Evolutionary conservation across 257 asterid genomes (phyloP), one percentile per base, ranked within the genome.

Genomic region (Primulina eburnea): DNA sequence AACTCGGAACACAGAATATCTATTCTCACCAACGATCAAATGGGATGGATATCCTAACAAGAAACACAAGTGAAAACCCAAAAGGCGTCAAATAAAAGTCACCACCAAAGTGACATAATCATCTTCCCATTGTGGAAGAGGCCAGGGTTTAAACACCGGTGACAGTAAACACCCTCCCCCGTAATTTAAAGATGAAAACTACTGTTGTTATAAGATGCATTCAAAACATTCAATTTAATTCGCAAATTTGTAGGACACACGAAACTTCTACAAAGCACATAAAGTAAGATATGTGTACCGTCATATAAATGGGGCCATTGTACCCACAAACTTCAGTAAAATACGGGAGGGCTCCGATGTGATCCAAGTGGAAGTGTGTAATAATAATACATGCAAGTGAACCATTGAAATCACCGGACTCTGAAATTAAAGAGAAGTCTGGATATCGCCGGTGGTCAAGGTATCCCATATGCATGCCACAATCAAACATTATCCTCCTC

Each of bases 401-500:
- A 66, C 35, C 61, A 35, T 83, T 87, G 43, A 84, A 88, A 70
- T 92, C 93, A 4, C 72, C 66, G 12, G 88, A 76, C 40, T 73
- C 73, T 0, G 90, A 75, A 62, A 90, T 90, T 73, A 76, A 80
- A 60, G 90, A 86, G 57, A 93, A 93, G 69, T 93, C 89, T 0
- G 98, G 98, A 80, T 82, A 93, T 34, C 87, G 86, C 1, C 78
- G 90, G 71, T 80, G 80, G 73, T 93, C 97, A 2, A 29, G 70
- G 72, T 90, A 78, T 56, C 98, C 94, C 96, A 89, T 87, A 79
- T 93, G 98, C 94, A 93, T 93, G 43, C 98, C 98, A 18, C 97
- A 93, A 62, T 93, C 98, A 58, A 93, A 90, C 98, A 93, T 93
- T 61, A 93, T 87, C 75, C 81, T 76, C 89, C 90, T 93, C 18